Evolutionary conservation across 192 early-diverging fungal species (phyloP).

Genomic region (Dissophora ornata): DNA sequence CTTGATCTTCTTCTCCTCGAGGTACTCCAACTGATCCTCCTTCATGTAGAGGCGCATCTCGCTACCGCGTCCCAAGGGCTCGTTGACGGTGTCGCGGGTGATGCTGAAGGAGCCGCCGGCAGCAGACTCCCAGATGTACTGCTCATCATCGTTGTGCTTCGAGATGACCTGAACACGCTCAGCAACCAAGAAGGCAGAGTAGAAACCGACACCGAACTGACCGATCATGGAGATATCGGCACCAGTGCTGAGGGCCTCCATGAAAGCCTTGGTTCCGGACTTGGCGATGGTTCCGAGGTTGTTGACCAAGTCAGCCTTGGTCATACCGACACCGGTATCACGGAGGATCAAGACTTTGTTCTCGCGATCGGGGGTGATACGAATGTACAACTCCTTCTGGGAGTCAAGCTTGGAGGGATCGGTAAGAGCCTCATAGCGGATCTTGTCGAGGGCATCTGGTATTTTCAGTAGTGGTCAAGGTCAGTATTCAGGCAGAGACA

Average conservation of each 20-base stretch:
- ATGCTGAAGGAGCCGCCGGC: conserved; percentile 95
- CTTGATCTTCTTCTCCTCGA: conserved; percentile 99
- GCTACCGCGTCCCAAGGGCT: conserved; percentile 93
- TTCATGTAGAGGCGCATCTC: conserved; percentile 97
- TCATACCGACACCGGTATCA: conserved; percentile 94
- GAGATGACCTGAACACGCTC: conserved; percentile 96
- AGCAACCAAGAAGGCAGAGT: conserved; percentile 99
- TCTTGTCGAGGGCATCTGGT: conserved; percentile 96
- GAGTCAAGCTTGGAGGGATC: conserved; percentile 93
- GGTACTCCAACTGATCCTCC: conserved; percentile 98
- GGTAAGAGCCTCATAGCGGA: conserved; percentile 97
- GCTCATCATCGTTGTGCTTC: conserved; percentile 97
- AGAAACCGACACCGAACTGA: conserved; percentile 99
- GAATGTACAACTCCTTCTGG: conserved; percentile 95
- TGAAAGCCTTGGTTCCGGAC: conserved; percentile 99
- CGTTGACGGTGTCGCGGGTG: conserved; percentile 91
- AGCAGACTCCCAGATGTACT: conserved; percentile 95
- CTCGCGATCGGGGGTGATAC: conserved; percentile 87
- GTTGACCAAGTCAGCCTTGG: conserved; percentile 95
- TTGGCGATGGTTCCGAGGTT: conserved; percentile 99
- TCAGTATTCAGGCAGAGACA: too few species aligned
- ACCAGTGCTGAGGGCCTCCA: conserved; percentile 96
- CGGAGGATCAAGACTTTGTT: conserved; percentile 91
- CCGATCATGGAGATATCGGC: conserved; percentile 99
- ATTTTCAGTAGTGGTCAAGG: not conserved